Evolutionary conservation across 2,329 filamentous ascomycete genomes (phyloP), one percentile per base, ranked within the genome.

Genomic region (Xylaria arbuscula): DNA sequence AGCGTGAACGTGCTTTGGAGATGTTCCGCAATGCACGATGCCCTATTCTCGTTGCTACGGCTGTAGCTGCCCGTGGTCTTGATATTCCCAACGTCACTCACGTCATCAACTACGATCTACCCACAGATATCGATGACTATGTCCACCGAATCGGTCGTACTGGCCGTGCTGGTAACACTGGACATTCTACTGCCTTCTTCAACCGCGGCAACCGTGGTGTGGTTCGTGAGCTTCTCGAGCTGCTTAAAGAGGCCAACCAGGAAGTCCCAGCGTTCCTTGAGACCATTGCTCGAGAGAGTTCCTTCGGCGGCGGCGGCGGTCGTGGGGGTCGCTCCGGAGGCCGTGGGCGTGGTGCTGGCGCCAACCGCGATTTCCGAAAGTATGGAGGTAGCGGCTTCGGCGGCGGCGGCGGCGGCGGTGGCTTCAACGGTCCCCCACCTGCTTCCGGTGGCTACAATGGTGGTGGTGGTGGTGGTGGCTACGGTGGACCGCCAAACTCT

Each of bases 131-230:
- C 77, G 96, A 98, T 78, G 96, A 98, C 83, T 99, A 99, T 76
- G 96, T 99, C 67, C 96, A 99, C 84, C 93, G 96, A 81, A 99
- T 99, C 78, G 96, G 96, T 91, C 96, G 96, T 95, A 99, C 96
- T 73, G 96, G 96, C 80, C 96, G 96, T 93, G 96, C 96, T 73
- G 96, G 96, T 82, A 99, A 99, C 87, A 98, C 95, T 77, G 96
- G 96, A 91, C 91, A 97, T 75, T 93, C 96, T 6, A 99, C 96
- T 76, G 96, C 96, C 66, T 99, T 99, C 88, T 98, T 99, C 91
- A 99, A 99, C 89, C 95, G 96, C 80, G 95, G 95, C 79, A 99
- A 99, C 88, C 93, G 96, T 77, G 96, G 96, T 83, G 93, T 99
- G 75, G 96, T 98, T 72, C 92, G 96, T 74, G 96, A 98, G 77